These are phyloP conservation scores for Mucor mucedo DNA, from an alignment of 371 early-diverging fungal species.

Conservation along the genomic window DNA sequence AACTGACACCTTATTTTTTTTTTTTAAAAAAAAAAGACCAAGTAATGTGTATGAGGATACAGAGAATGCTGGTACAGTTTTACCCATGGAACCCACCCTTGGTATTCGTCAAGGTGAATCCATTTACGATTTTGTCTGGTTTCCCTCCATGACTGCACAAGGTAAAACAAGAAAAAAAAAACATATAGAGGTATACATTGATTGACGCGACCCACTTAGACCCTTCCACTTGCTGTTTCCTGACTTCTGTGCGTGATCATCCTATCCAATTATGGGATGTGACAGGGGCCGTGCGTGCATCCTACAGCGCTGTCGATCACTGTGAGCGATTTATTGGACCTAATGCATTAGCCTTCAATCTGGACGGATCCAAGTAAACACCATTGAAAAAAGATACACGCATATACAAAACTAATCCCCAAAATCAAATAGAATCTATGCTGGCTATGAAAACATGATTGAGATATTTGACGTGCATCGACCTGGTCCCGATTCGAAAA, in stretches of 20 bases:
- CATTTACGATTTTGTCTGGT: conserved; percentile 71
- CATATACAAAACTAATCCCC: not conserved
- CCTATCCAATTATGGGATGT: conserved; percentile 78
- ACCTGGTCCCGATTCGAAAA: conserved; percentile 29
- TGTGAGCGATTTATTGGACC: conserved; percentile 70
- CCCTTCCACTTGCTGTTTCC: conserved; percentile 67
- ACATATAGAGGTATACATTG: not conserved
- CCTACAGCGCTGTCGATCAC: conserved; percentile 68
- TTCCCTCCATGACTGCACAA: conserved; percentile 67
- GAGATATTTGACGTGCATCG: conserved; percentile 64
- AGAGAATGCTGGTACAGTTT: conserved; percentile 5
- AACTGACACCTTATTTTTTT: not conserved
- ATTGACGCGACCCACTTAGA: conserved; percentile 32
- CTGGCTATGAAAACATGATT: conserved; percentile 73
- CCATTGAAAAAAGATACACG: not conserved
- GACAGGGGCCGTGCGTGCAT: conserved; percentile 64
- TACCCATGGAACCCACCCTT: conserved; percentile 39
- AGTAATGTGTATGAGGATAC: conserved; percentile 34
- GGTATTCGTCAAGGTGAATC: conserved; percentile 61
- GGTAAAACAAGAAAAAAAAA: conserved; percentile 32
- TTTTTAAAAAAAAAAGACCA: conserved; percentile 18
- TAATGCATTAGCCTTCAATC: conserved; percentile 63
- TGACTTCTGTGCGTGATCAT: conserved; percentile 70
- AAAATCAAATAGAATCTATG: conserved; percentile 57
- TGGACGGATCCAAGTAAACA: conserved; percentile 70